Base-by-base conservation (phyloP, 2,329 filamentous ascomycete species). In the Albifimbria verrucaria region DNA sequence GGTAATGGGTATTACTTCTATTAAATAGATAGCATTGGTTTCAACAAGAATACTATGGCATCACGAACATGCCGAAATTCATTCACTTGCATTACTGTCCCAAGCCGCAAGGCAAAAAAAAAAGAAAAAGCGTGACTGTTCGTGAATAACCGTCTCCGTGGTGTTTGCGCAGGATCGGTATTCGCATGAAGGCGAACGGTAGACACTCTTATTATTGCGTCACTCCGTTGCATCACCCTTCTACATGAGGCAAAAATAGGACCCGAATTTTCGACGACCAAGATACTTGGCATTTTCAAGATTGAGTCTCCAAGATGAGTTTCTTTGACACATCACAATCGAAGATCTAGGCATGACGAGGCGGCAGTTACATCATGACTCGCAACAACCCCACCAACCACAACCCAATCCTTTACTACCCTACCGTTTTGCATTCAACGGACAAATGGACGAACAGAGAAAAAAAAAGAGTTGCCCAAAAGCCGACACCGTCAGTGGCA, bases 11-110 rank as follows among this genome's bases (percentile, higher is more conserved):
- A 46, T 46, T 11, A n/a, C 22, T 48, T 32, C 43, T 46, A 48
- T 28, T n/a, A 22, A 26, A 48, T 48, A 48, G 45, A 48, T 25
- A 48, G 45, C 45, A 48, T 48, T 24, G 23, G 28, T 48, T 48
- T 18, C 15, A 9, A 48, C 24, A 48, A 46, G 17, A 22, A 15
- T 17, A 22, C 24, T 15, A n/a, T 43, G 43, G 43, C 43, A 46
- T 46, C 21, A 22, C 23, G 43, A 46, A 46, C 22, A 46, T 46
- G 43, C 43, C 22, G 24, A 21, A 15, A 15, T 15, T 22, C 22
- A 46, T 46, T 9, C 9, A 43, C 21, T 10, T 43, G 10, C 41
- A 43, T 20, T n/a, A 43, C 21, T 43, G 41, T 43, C 10, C 11
- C 41, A 43, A 3, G 11, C 21, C 11, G 41, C 41, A n/a, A 43